Base-by-base conservation (phyloP, 2,329 filamentous ascomycete genomes). In the Pezicula neosporulosa region DNA sequence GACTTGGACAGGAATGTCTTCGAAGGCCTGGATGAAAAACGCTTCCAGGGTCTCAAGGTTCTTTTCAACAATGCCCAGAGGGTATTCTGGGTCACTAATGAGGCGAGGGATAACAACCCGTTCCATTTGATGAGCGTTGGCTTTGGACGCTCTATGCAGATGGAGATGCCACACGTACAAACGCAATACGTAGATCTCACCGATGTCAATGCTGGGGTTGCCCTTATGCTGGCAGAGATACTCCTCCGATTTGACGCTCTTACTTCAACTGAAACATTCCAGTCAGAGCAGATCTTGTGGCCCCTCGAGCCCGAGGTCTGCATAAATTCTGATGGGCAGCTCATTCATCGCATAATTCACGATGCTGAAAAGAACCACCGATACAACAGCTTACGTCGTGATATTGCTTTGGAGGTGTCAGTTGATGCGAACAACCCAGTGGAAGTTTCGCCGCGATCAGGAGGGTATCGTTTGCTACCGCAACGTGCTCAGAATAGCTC, bases 1-100 rank as follows among this genome's bases (percentile, higher is more conserved):
- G 63, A 66, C 12, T 51, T 66, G 28, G 68, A 70, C 52, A 54
- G 56, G 24, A 61, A 65, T 3, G 45, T 51, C 3, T 57, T 62
- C 27, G 44, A 55, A n/a, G 41, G 52, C 19, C 50, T 63, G 43
- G 59, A 57, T 2, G 5, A 51, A 4, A 28, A 47, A 15, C 57
- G 52, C 5, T 42, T 62, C 21, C 53, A 54, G 12, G 52, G 53
- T 10, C 48, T 50, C 50, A 62, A 55, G 44, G 49, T 30, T 48
- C 6, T 51, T 52, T 64, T 56, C 10, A 38, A 35, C n/a, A 9
- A 39, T 6, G 24, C 21, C 7, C 27, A 37, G 28, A 55, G 6
- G 8, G 3, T 56, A 12, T 44, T 58, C 28, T 58, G 56, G 56
- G 28, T 53, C 12, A 51, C 47, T 7, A 27, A 28, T 21, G 51